Conservation (phyloP, 345 rosid species). For the Iberis pinnata region DNA sequence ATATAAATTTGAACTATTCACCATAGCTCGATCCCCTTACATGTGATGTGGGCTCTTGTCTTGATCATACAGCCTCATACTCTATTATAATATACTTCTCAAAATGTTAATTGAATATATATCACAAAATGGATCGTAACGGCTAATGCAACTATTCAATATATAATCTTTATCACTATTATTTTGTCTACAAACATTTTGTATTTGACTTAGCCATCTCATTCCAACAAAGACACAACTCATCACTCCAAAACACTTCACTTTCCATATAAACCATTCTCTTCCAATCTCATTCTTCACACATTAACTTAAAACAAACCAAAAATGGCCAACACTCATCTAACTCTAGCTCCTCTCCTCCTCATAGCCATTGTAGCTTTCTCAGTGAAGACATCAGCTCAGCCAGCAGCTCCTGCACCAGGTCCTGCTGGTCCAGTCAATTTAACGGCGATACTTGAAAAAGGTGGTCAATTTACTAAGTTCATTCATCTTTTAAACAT, state of each 20-base stretch:
- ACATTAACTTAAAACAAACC: constrained; percentile 4
- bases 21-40: too few species aligned
- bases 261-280: constrained; percentile 26
- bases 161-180: too few species aligned
- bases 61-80: too few species aligned
- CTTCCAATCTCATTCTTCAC: constrained; percentile 12
- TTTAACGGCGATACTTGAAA: constrained; percentile 65
- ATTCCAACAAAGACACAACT: constrained; percentile 37
- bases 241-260: constrained; percentile 12
- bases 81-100: too few species aligned
- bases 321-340: too few species aligned
- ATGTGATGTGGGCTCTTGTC: too few species aligned
- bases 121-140: too few species aligned
- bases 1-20: too few species aligned
- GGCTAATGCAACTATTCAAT: too few species aligned
- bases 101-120: too few species aligned
- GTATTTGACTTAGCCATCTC: constrained; percentile 34
- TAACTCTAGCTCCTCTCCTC: constrained; percentile 29
- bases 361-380: constrained; percentile 34
- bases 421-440: constrained; percentile 53
- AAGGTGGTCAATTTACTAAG: constrained; percentile 52
- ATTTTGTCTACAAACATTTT: constrained; percentile 19
- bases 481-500: constrained; percentile 45
- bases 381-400: constrained; percentile 19
- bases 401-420: constrained; percentile 42